Evolutionary conservation across 768 basidiomycete species (phyloP).

Genomic region (Suillus sp.): DNA sequence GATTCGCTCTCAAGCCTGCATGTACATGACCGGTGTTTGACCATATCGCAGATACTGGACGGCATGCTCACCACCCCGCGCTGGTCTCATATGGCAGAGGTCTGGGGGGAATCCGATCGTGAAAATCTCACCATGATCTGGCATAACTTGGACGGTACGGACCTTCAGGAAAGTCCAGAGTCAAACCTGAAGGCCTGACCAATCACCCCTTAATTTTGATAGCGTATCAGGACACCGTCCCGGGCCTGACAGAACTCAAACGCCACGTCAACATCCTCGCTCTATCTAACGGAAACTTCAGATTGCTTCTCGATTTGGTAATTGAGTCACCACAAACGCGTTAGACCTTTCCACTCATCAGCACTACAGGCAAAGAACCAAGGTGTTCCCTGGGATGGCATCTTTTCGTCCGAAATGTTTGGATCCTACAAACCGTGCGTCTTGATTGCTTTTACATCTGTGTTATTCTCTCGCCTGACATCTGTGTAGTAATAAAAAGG

Average conservation of each 20-base stretch:
- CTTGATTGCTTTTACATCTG: neutral
- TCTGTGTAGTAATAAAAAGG: slow-evolving; percentile 39
- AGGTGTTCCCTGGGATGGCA: slow-evolving; percentile 61
- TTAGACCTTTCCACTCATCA: neutral
- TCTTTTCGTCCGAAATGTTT: slow-evolving; percentile 64
- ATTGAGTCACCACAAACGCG: neutral
- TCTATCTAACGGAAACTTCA: slow-evolving; percentile 66
- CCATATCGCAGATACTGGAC: slow-evolving; percentile 52
- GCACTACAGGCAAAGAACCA: slow-evolving; percentile 56
- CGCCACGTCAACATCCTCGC: slow-evolving; percentile 51
- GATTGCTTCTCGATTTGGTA: slow-evolving; percentile 64
- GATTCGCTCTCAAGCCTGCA: neutral
- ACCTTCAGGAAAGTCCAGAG: neutral
- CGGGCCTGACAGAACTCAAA: slow-evolving; percentile 53
- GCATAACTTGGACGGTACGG: slow-evolving; percentile 59
- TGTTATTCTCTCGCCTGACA: neutral
- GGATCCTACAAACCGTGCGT: slow-evolving; percentile 66
- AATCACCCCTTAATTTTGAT: neutral
- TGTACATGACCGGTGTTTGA: neutral
- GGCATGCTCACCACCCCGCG: slow-evolving; percentile 48
- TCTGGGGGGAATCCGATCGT: slow-evolving; percentile 48
- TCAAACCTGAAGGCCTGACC: too few relatives aligned
- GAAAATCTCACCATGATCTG: slow-evolving; percentile 51
- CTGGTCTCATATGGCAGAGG: slow-evolving; percentile 51
- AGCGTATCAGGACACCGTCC: slow-evolving; percentile 61